Evolutionary conservation across 208 protist species (phyloP), one percentile per base, ranked within the genome.

Genomic region (Trypanosomatidae sp.): DNA sequence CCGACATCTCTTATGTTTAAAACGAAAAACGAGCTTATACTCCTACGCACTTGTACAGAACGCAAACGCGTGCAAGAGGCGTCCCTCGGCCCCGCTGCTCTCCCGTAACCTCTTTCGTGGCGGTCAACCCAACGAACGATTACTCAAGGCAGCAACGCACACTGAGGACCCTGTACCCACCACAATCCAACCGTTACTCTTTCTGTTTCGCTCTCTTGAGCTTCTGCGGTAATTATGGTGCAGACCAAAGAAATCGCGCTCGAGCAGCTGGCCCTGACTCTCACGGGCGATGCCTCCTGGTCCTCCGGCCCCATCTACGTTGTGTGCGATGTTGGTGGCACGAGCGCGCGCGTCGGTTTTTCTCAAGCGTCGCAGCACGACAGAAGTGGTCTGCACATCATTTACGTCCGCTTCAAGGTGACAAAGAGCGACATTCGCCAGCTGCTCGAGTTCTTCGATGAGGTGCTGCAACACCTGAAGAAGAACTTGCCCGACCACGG

Each of bases 331-430:
- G 76, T 94, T 53, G 89, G 89, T 52, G 89, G 84, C 65, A 91
- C 84, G n/a, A 90, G 86, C 69, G 86, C 89, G 8, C 83, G 89
- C 17, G 66, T 94, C 62, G 89, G 89, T 59, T 94, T 94, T 62
- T 84, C 80, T 2, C 73, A 71, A 19, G 56, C 66, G 6, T 15
- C 72, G 1, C 43, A 58, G 52, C 25, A 71, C 33, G 47, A 49
- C 12, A 58, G 12, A 15, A 72, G 3, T n/a, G 67, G 76, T 5
- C 60, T 90, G 33, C 49, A 60, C 33, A 74, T 90, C 62, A 53
- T 78, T 60, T 87, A 81, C 59, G 79, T 83, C 22, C 76, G 76
- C 71, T 93, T 89, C 76, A 53, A 72, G 62, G 88, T 91, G 75
- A 79, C 59, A 15, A 81, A 82, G 60, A 80, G 81, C 41, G 74